phyloP scores from a whole-genome alignment of 2,329 filamentous ascomycete genomes.

The Fusarium gaditjirri region DNA sequence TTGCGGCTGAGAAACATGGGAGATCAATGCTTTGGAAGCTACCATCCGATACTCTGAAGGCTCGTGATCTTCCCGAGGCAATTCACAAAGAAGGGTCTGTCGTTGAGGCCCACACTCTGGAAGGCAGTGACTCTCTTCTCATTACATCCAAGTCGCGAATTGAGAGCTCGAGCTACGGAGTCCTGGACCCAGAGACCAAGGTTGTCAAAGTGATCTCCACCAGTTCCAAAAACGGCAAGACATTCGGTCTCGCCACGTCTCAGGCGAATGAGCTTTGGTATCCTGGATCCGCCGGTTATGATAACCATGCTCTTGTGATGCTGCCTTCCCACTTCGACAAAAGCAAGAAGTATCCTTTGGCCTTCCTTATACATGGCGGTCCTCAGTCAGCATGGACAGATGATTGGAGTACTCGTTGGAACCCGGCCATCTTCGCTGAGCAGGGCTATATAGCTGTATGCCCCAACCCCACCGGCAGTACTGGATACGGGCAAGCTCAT shows the following conservation, averaged over 20 bases:
- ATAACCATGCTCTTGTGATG: slow-evolving; percentile 75
- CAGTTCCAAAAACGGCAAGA: slow-evolving; percentile 70
- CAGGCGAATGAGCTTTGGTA: slow-evolving; percentile 78
- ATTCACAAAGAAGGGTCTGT: slow-evolving; percentile 67
- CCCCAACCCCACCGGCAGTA: slow-evolving; percentile 86
- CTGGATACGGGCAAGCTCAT: slow-evolving; percentile 82
- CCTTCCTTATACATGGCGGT: slow-evolving; percentile 84
- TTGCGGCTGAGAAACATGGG: slow-evolving; percentile 78
- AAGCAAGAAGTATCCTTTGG: slow-evolving; percentile 79
- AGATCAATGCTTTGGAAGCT: slow-evolving; percentile 70
- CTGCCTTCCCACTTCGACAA: slow-evolving; percentile 74
- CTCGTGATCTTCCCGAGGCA: slow-evolving; percentile 58
- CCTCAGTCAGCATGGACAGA: slow-evolving; percentile 82
- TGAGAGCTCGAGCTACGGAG: slow-evolving; percentile 76
- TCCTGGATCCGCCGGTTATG: slow-evolving; percentile 69
- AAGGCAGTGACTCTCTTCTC: slow-evolving; percentile 63
- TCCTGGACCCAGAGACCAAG: slow-evolving; percentile 61
- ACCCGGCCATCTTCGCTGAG: slow-evolving; percentile 85
- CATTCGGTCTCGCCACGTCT: slow-evolving; percentile 71
- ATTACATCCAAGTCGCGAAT: slow-evolving; percentile 74
- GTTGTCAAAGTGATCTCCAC: slow-evolving; percentile 66
- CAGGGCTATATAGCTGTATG: slow-evolving; percentile 86
- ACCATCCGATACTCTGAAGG: slow-evolving; percentile 63
- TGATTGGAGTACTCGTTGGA: slow-evolving; percentile 85
- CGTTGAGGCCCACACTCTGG: slow-evolving; percentile 62